phyloP scores from a whole-genome alignment of 2,329 filamentous ascomycete species.

The Coniochaeta sp. region DNA sequence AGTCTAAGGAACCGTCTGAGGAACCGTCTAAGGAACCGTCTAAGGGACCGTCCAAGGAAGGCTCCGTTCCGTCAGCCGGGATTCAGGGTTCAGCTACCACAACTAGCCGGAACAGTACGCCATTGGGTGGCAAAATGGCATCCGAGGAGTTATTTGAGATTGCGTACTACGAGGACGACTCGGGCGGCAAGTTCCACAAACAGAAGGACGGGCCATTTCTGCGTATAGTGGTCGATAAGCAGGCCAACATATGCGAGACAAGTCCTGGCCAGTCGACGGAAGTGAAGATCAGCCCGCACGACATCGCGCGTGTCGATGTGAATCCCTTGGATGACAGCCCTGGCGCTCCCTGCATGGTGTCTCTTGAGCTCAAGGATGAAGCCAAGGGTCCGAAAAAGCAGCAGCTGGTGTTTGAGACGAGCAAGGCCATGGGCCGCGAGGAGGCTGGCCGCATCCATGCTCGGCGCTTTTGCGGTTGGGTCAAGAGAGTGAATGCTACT shows the following conservation, averaged over 20 bases:
- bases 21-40: neutral
- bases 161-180: neutral
- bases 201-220: neutral
- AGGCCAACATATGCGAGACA: neutral
- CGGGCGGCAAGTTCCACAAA: neutral
- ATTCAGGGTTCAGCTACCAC: neutral
- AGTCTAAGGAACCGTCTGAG: neutral
- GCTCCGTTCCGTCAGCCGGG: neutral
- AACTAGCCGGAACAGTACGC: neutral
- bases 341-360: slow-evolving; percentile 7
- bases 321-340: slow-evolving; percentile 1
- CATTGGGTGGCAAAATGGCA: neutral
- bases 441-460: slow-evolving; percentile 14
- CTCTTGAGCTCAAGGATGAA: neutral
- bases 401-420: slow-evolving; percentile 13
- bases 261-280: neutral
- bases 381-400: slow-evolving; percentile 2
- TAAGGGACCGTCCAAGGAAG: no score
- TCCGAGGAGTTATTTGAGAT: neutral
- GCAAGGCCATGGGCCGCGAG: slow-evolving; percentile 3
- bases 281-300: slow-evolving; percentile 3
- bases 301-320: slow-evolving; percentile 2
- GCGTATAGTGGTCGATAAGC: neutral
- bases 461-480: slow-evolving; percentile 12
- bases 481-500: slow-evolving; percentile 10